phyloP scores from a whole-genome alignment of 2,329 filamentous ascomycete genomes.

The Penicillium sclerotiorum region DNA sequence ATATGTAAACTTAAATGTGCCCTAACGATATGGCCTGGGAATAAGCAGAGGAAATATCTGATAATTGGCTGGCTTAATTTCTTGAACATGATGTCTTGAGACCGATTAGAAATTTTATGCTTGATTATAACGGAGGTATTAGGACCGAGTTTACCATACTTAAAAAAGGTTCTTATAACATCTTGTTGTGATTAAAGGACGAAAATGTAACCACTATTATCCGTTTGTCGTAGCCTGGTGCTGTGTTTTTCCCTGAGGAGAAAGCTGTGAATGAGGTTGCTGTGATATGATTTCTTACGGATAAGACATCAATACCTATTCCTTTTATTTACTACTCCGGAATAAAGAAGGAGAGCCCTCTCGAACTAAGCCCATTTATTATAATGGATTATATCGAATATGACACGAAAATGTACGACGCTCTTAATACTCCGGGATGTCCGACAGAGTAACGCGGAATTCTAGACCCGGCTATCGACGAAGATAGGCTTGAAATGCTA shows the following conservation, averaged over 20 bases:
- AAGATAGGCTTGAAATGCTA: conserved; percentile 12
- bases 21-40: neutral
- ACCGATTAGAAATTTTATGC: neutral
- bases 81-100: neutral
- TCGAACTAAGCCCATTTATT: conserved; percentile 24
- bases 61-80: conserved; percentile 1
- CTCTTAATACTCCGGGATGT: conserved; percentile 18
- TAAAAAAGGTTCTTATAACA: conserved; percentile 1
- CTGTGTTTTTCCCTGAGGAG: conserved; percentile 1
- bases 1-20: neutral
- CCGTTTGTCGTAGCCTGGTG: neutral
- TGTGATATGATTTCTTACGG: neutral
- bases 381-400: conserved; percentile 37
- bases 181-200: neutral
- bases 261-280: conserved; percentile 4
- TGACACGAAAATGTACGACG: conserved; percentile 15
- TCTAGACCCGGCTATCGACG: conserved; percentile 14
- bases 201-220: neutral
- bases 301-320: conserved; percentile 1
- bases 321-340: conserved; percentile 3
- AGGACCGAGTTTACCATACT: conserved; percentile 2
- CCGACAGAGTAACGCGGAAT: conserved; percentile 15
- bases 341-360: neutral
- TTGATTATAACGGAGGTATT: neutral
- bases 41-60: neutral